Evolutionary conservation across 1,284 basidiomycete species (phyloP).

Genomic region (Singerocomus inundabilis): DNA sequence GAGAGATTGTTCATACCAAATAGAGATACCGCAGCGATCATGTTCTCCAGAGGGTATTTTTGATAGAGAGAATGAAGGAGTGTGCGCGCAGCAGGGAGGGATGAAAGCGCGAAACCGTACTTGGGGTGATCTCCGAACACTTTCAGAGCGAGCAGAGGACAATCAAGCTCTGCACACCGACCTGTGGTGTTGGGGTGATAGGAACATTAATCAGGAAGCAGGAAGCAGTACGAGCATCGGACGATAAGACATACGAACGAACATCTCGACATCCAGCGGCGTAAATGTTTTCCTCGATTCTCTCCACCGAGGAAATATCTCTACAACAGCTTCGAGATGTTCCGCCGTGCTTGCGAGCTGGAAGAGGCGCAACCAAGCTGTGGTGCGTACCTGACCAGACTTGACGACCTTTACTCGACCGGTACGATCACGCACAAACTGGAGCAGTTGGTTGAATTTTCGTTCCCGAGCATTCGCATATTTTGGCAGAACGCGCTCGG

Average conservation of each 20-base stretch:
- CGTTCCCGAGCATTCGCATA: conserved; percentile 17
- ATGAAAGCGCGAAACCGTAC: conserved; percentile 54
- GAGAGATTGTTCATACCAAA: conserved; percentile 53
- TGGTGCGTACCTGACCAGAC: conserved; percentile 28
- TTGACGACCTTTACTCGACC: conserved; percentile 30
- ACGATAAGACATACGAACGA: conserved; percentile 46
- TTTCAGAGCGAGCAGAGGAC: conserved; percentile 53
- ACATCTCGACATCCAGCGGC: conserved; percentile 40
- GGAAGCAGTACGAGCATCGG: neutral
- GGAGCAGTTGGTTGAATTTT: conserved; percentile 23
- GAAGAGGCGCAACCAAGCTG: conserved; percentile 48
- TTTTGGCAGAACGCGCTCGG: neutral
- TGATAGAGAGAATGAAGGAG: conserved; percentile 52
- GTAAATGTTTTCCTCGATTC: conserved; percentile 42
- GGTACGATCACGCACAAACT: conserved; percentile 33
- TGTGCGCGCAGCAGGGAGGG: conserved; percentile 48
- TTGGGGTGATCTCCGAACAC: conserved; percentile 62
- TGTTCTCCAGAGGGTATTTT: conserved; percentile 44
- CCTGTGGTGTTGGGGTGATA: conserved; percentile 36
- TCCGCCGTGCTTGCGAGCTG: conserved; percentile 46
- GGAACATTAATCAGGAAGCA: no score
- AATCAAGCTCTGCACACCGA: conserved; percentile 55
- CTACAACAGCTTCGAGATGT: conserved; percentile 45
- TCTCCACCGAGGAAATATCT: conserved; percentile 47
- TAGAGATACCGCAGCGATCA: conserved; percentile 49